Percentiles rank a stretch among this genome's conserved stretches.
Conservation (phyloP, 1,284 basidiomycete species). For the Cryptococcus sp. region DNA sequence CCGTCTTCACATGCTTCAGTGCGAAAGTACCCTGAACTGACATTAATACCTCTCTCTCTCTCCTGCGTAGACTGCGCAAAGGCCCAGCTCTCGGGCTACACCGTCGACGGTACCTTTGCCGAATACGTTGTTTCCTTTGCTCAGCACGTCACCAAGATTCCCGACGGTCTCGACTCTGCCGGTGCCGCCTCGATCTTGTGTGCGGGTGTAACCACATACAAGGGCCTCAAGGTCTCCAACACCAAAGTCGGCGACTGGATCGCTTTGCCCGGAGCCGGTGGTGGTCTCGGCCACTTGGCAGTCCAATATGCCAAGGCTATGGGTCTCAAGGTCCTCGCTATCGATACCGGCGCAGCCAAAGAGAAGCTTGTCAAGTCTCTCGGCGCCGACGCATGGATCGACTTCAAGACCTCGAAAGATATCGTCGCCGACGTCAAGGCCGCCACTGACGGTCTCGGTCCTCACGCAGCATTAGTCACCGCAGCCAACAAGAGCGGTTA, state of each 20-base stretch:
- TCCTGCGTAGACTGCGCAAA: constrained; percentile 57
- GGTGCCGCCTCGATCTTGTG: constrained; percentile 81
- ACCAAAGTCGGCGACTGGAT: constrained; percentile 77
- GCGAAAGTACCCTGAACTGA: constrained; percentile 3
- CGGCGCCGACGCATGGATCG: constrained; percentile 77
- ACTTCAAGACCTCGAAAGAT: constrained; percentile 62
- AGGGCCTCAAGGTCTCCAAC: constrained; percentile 74
- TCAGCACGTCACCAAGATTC: constrained; percentile 71
- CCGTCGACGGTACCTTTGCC: constrained; percentile 79
- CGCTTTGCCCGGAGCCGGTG: constrained; percentile 62
- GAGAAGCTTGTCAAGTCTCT: constrained; percentile 66
- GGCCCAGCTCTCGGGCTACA: constrained; percentile 69
- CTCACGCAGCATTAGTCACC: constrained; percentile 73
- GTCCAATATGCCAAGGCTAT: constrained; percentile 74
- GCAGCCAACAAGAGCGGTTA: constrained; percentile 61
- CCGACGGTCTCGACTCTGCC: constrained; percentile 64
- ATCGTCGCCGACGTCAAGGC: constrained; percentile 55
- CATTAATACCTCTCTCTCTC: constrained; percentile 50
- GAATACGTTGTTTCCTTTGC: constrained; percentile 67
- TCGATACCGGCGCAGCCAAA: constrained; percentile 76
- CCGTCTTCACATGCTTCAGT: constrained; percentile 3
- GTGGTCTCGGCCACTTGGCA: constrained; percentile 59
- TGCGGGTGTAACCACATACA: constrained; percentile 66
- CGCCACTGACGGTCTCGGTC: constrained; percentile 67
- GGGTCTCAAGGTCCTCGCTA: constrained; percentile 76